A percentile compares a stretch with the other conserved stretches of the same genome.
Evolutionary conservation across 164 flowering plant genomes (phyloP).

Genomic region (Macadamia integrifolia): DNA sequence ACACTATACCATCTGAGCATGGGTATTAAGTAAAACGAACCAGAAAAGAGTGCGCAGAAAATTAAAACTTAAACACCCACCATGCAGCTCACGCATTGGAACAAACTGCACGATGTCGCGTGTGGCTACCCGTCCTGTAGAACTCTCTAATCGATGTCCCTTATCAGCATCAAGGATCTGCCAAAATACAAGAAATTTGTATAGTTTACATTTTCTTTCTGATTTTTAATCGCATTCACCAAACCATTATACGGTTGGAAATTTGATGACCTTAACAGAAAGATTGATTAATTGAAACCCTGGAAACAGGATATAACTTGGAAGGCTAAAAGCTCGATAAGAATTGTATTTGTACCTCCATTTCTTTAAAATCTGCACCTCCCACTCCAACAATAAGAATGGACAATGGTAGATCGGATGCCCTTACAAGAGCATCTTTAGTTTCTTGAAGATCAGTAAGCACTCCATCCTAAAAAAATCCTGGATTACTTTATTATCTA

Average conservation of each 20-base stretch:
- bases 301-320: neutral
- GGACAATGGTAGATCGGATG: constrained; percentile 90
- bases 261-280: neutral
- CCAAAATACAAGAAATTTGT: neutral
- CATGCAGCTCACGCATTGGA: constrained; percentile 69
- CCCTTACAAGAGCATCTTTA: constrained; percentile 73
- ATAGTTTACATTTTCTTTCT: neutral
- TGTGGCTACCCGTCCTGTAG: constrained; percentile 77
- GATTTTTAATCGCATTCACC: neutral
- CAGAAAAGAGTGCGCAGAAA: too few relatives aligned
- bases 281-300: neutral
- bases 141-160: constrained; percentile 62
- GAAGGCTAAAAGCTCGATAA: neutral
- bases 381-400: constrained; percentile 95
- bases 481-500: neutral
- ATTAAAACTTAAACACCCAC: constrained; percentile 28
- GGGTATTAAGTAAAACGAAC: too few relatives aligned
- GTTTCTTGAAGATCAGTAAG: constrained; percentile 81
- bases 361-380: constrained; percentile 69
- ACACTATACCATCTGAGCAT: too few relatives aligned
- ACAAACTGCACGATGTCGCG: constrained; percentile 87
- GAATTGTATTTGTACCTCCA: constrained; percentile 60
- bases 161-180: constrained; percentile 92
- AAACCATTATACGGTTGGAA: neutral
- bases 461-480: constrained; percentile 72